phyloP scores from a whole-genome alignment of 495 filamentous ascomycete genomes.

The Tuber magnatum region DNA sequence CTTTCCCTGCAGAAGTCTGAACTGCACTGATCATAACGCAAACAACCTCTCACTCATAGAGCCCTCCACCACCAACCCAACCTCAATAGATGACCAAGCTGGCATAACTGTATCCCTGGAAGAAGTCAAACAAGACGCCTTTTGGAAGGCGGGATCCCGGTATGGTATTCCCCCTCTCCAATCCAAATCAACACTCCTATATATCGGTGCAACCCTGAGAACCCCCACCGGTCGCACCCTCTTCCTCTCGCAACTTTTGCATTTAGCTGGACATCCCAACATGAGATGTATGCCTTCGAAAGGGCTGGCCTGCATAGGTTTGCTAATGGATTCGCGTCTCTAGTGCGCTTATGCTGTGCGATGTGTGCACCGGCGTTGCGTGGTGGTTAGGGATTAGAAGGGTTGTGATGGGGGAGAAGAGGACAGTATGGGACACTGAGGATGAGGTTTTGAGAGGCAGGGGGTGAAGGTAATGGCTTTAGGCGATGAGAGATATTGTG shows the following conservation, averaged over 20 bases:
- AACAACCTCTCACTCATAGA: not conserved
- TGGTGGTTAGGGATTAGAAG: slow-evolving; percentile 71
- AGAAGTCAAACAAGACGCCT: slow-evolving; percentile 59
- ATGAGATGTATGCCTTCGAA: slow-evolving; percentile 78
- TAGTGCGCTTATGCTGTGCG: slow-evolving; percentile 78
- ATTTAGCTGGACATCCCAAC: slow-evolving; percentile 68
- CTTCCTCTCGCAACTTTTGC: slow-evolving; percentile 71
- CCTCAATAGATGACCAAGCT: slow-evolving; percentile 49
- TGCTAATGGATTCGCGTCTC: slow-evolving; percentile 64
- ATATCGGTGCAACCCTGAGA: slow-evolving; percentile 70
- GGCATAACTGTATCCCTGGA: slow-evolving; percentile 62
- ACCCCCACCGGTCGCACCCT: slow-evolving; percentile 64
- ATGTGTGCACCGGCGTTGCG: slow-evolving; percentile 73
- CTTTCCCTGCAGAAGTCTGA: not conserved
- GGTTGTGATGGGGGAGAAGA: slow-evolving; percentile 79
- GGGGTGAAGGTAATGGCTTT: slow-evolving; percentile 68
- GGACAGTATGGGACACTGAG: slow-evolving; percentile 65
- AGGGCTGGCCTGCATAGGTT: slow-evolving; percentile 65
- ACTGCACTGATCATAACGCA: not conserved
- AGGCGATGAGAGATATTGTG: slow-evolving; percentile 60
- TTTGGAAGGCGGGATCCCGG: slow-evolving; percentile 70
- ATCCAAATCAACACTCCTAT: slow-evolving; percentile 6
- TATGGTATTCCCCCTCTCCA: slow-evolving; percentile 31
- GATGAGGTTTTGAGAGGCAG: slow-evolving; percentile 61
- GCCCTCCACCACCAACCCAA: not conserved